Percentiles rank a stretch among this genome's conserved stretches.
Conservation (phyloP, 2,329 filamentous ascomycete species). For the Elsinoe arachidis region DNA sequence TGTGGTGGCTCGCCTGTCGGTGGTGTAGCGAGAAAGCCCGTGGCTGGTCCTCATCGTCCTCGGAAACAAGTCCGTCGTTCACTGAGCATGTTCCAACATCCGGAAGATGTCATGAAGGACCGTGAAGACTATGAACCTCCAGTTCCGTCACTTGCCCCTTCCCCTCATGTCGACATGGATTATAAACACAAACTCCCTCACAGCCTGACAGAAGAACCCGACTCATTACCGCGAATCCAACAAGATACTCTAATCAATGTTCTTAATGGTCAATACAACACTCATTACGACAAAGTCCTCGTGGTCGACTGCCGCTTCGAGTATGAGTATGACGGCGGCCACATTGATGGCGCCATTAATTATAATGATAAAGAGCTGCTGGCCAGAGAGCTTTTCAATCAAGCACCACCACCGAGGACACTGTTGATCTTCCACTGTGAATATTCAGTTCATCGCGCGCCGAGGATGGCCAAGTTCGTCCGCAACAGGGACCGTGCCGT, state of each 20-base stretch:
- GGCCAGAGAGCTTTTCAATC: constrained; percentile 63
- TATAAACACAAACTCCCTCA: constrained; percentile 71
- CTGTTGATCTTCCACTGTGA: constrained; percentile 94
- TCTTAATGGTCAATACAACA: constrained; percentile 72
- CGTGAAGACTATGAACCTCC: constrained; percentile 49
- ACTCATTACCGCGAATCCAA: constrained; percentile 80
- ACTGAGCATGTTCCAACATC: constrained; percentile 95
- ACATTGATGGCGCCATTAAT: constrained; percentile 89
- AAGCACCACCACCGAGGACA: constrained; percentile 56
- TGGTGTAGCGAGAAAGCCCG: constrained; percentile 59
- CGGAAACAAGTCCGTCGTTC: constrained; percentile 86
- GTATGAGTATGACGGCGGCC: constrained; percentile 95
- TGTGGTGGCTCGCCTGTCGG: constrained; percentile 68
- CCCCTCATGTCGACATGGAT: constrained; percentile 57
- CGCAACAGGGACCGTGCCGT: constrained; percentile 77
- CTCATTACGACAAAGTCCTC: constrained; percentile 69
- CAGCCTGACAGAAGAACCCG: constrained; percentile 69
- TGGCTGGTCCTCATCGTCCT: constrained; percentile 55
- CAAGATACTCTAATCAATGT: constrained; percentile 76
- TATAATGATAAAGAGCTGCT: constrained; percentile 93
- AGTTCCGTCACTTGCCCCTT: constrained; percentile 45
- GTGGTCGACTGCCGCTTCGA: constrained; percentile 96
- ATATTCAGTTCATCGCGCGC: constrained; percentile 92
- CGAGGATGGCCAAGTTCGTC: constrained; percentile 90
- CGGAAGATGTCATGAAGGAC: constrained; percentile 75